Evolutionary conservation across 768 basidiomycete species (phyloP), one percentile per base, ranked within the genome.

Genomic region (Tephrocybe rancida): DNA sequence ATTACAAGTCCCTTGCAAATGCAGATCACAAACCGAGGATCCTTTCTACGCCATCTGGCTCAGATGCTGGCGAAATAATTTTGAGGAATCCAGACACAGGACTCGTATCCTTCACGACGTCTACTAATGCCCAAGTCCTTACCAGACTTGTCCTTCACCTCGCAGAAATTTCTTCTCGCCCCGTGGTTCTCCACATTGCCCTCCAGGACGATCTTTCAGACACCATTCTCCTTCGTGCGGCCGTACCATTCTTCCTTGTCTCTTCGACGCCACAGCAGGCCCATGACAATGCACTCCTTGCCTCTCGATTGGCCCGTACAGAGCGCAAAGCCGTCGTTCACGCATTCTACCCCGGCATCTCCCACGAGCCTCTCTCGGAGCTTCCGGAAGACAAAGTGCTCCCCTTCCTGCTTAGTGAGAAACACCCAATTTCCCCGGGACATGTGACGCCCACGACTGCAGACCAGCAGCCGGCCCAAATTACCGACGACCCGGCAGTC

Each of bases 261-360:
- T 95, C 93, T 5, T 78, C 82, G 30, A 84, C 81, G 1, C 67
- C 84, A 3, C 89, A 93, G 66, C 82, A 94, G 64, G 92, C 94
- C 3, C 90, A 96, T 61, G 92, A 95, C 65, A 87, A 98, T 68
- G 90, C 93, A 21, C 73, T 98, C 30, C 80, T 98, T 16, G 92
- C 93, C 13, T 86, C 91, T 46, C 83, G 87, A 38, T 72, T 98
- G 45, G 92, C 96, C 0, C 79, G 79, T 32, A 68, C 78, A 6
- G 84, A 89, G 61, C 76, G 76, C 50, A 88, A 83, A 60, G 86
- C 87, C 5, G 91, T 96, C n/a, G 75, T 97, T 22, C 96, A 98
- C 66, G 85, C 81, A 13, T 97, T 94, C 70, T 85, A 88, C 61
- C 64, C 75, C 7, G 70, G 64, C 2, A 67, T 67, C 1, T 66